A percentile compares a stretch with the other conserved stretches of the same genome.
phyloP scores from a whole-genome alignment of 2,329 filamentous ascomycete genomes.

The Aureobasidium sp. region DNA sequence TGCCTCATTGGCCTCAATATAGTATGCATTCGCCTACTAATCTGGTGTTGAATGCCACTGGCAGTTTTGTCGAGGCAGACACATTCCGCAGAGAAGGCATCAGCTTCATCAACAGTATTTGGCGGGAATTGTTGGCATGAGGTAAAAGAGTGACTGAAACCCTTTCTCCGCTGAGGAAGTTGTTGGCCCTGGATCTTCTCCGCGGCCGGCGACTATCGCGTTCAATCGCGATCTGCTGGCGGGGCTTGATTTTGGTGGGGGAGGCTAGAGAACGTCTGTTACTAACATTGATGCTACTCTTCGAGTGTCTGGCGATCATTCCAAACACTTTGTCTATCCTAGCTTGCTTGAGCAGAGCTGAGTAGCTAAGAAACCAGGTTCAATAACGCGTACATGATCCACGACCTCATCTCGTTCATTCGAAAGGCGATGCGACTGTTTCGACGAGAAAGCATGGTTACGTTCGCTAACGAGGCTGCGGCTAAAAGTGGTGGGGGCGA shows the following conservation, averaged over 20 bases:
- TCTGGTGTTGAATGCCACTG: conserved; percentile 39
- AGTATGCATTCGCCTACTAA: conserved; percentile 33
- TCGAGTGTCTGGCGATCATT: too few species aligned
- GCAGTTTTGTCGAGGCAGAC: conserved; percentile 39
- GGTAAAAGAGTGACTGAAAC: not conserved
- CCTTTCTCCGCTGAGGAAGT: not conserved
- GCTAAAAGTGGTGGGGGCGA: not conserved
- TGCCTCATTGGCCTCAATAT: conserved; percentile 39
- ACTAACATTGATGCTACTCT: not conserved
- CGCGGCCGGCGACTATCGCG: conserved; percentile 1
- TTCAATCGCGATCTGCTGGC: not conserved
- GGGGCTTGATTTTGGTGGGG: not conserved
- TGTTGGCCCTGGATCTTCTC: not conserved
- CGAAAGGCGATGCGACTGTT: not conserved
- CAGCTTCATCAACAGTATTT: conserved; percentile 35
- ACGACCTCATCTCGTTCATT: not conserved
- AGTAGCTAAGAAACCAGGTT: too few species aligned
- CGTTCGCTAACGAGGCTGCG: not conserved
- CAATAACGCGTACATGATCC: too few species aligned
- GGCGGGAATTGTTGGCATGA: conserved; percentile 14
- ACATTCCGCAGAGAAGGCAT: conserved; percentile 42
- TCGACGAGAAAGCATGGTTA: not conserved
- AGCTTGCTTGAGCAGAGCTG: not conserved
- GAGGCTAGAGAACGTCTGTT: not conserved
- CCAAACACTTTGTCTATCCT: not conserved